These are phyloP conservation scores for Purpureocillium takamizusanense DNA, from an alignment of 2,329 filamentous ascomycete species.

Conservation along the genomic window DNA sequence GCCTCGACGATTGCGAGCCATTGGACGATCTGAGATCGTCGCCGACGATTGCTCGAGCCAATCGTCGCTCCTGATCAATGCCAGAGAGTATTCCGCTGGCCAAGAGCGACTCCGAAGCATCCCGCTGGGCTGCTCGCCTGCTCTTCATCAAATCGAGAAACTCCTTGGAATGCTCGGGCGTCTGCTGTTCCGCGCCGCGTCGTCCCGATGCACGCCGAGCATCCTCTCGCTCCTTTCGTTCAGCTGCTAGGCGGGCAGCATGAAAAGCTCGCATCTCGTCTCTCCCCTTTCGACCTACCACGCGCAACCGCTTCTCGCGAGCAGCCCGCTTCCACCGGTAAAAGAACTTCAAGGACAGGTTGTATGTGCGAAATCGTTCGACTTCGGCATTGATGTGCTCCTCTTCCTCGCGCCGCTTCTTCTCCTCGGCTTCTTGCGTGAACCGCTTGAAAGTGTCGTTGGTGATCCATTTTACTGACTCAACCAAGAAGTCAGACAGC, in stretches of 20 bases:
- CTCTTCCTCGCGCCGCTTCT: slow-evolving; percentile 37
- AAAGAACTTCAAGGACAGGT: slow-evolving; percentile 44
- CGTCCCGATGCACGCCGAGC: slow-evolving; percentile 13
- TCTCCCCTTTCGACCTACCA: slow-evolving; percentile 41
- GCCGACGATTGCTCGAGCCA: slow-evolving; percentile 24
- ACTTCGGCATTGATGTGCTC: slow-evolving; percentile 35
- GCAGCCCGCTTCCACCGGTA: slow-evolving; percentile 45
- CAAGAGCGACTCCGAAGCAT: slow-evolving; percentile 28
- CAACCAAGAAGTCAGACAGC: slow-evolving; percentile 39
- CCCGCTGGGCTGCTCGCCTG: slow-evolving; percentile 17
- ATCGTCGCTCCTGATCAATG: slow-evolving; percentile 26
- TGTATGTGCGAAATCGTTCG: slow-evolving; percentile 37
- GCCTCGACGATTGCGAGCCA: slow-evolving; percentile 11
- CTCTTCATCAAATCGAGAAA: slow-evolving; percentile 22
- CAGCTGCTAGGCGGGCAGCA: slow-evolving; percentile 24
- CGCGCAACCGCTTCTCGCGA: slow-evolving; percentile 36
- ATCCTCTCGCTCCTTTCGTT: slow-evolving; percentile 24
- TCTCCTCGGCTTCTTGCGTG: slow-evolving; percentile 29
- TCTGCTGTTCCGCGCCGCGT: slow-evolving; percentile 11
- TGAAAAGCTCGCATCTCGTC: slow-evolving; percentile 40
- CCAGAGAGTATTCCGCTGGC: slow-evolving; percentile 33
- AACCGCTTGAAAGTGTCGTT: slow-evolving; percentile 30
- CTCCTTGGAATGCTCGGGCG: slow-evolving; percentile 22
- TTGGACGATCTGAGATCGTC: slow-evolving; percentile 12
- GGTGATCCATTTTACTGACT: slow-evolving; percentile 36